phyloP scores from a whole-genome alignment of 768 basidiomycete genomes.

The Rhizopogon sp. region DNA sequence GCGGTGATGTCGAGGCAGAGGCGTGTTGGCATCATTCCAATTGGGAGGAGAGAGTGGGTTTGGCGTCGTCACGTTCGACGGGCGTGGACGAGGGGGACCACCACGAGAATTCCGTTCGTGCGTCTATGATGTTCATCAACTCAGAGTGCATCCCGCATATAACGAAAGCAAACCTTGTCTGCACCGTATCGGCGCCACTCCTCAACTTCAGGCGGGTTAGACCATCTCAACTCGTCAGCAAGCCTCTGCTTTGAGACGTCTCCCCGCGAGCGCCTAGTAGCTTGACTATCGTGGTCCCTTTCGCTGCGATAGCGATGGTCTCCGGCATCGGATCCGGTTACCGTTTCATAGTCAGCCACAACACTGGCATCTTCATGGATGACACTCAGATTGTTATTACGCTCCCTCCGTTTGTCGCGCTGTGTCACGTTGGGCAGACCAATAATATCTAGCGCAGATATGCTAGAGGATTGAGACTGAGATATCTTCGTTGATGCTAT shows the following conservation, averaged over 20 bases:
- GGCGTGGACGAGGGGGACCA: slow-evolving; percentile 12
- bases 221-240: slow-evolving; percentile 32
- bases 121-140: slow-evolving; percentile 9
- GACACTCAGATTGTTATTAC: slow-evolving; percentile 20
- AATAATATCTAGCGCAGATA: slow-evolving; percentile 29
- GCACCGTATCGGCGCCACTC: slow-evolving; percentile 25
- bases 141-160: not conserved
- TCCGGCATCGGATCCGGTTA: slow-evolving; percentile 15
- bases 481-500: slow-evolving; percentile 19
- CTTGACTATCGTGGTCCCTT: slow-evolving; percentile 9
- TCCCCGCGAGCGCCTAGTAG: slow-evolving; percentile 6
- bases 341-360: slow-evolving; percentile 17
- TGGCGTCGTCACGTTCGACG: slow-evolving; percentile 17
- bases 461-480: slow-evolving; percentile 22
- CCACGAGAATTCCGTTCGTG: slow-evolving; percentile 10
- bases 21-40: slow-evolving; percentile 5
- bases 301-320: slow-evolving; percentile 1
- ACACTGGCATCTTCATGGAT: slow-evolving; percentile 28
- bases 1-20: slow-evolving; percentile 21
- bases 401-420: slow-evolving; percentile 15
- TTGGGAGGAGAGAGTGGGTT: slow-evolving; percentile 23
- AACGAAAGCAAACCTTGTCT: slow-evolving; percentile 11
- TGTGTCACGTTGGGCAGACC: slow-evolving; percentile 15
- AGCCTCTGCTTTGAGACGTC: slow-evolving; percentile 23
- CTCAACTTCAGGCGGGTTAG: slow-evolving; percentile 25